Evolutionary conservation across 768 basidiomycete species (phyloP), one percentile per base, ranked within the genome.

Genomic region (Suillus spraguei): DNA sequence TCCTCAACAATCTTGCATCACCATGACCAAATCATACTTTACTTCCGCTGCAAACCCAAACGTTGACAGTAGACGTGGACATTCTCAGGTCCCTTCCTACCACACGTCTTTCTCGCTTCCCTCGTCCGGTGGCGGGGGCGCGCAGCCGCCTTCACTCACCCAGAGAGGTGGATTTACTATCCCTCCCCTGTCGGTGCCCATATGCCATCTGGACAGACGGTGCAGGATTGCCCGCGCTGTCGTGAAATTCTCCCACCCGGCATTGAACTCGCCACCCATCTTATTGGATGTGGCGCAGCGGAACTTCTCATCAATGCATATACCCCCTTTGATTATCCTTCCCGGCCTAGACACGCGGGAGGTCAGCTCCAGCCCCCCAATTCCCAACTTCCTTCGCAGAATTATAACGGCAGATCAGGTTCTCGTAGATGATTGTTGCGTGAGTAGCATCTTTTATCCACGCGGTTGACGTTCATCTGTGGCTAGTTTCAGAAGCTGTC

Each of bases 221-320:
- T 24, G 16, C 49, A 55, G 20, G 50, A 24, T 20, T 72, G 71
- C 46, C 24, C 38, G 42, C 71, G 68, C n/a, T 71, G 70, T n/a
- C 35, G 28, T 32, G 33, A 63, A 3, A n/a, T 17, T 3, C 66
- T 66, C 28, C 5, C 44, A 24, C 64, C 64, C 22, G 66, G 60
- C 7, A 28, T 41, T 32, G 69, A 66, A 10, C 46, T 66, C 4
- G 60, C 60, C 32, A 17, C 16, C n/a, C 66, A 72, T 41, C 46
- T 53, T 13, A 4, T 64, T 16, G 58, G 47, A n/a, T 70, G 71
- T 58, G 66, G 69, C 9, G 64, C 54, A 10, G 60, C 54, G 10
- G 59, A 42, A 33, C 42, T 70, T 2, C 5, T 72, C 38, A 68
- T 62, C 1, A 61, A 60, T 13, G 60, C 63, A n/a, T 60, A 64